Percentiles rank a stretch among this genome's conserved stretches.
These are phyloP conservation scores for Umbelopsis vinacea DNA, from an alignment of 192 early-diverging fungal species.

Conservation along the genomic window DNA sequence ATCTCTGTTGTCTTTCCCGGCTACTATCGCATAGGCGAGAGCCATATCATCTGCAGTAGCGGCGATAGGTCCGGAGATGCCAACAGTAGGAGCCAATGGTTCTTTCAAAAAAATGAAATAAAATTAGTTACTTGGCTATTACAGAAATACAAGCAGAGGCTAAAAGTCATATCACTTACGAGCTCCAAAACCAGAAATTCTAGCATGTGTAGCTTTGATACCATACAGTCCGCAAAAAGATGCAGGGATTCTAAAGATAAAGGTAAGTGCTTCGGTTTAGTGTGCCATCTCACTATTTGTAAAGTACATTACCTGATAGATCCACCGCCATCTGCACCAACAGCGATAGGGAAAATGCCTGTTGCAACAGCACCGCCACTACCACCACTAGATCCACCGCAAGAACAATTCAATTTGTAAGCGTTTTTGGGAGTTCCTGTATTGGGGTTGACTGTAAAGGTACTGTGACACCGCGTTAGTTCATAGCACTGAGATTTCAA, in stretches of 20 bases:
- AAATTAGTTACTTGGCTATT: not conserved
- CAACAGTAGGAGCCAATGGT: slow-evolving; percentile 58
- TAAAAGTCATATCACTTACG: slow-evolving; percentile 24
- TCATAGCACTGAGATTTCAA: not conserved
- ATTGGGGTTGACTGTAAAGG: slow-evolving; percentile 67
- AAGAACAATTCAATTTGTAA: slow-evolving; percentile 54
- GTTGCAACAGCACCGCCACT: slow-evolving; percentile 63
- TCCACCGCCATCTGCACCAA: slow-evolving; percentile 77
- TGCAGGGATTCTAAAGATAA: slow-evolving; percentile 59
- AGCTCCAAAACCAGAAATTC: slow-evolving; percentile 60
- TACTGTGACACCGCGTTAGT: slow-evolving; percentile 32
- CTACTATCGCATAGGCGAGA: slow-evolving; percentile 65
- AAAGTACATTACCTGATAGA: slow-evolving; percentile 51
- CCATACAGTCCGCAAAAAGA: slow-evolving; percentile 77
- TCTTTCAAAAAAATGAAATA: slow-evolving; percentile 23
- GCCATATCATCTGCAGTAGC: slow-evolving; percentile 70
- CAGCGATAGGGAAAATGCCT: slow-evolving; percentile 68
- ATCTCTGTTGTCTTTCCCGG: slow-evolving; percentile 62
- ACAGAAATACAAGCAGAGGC: not conserved
- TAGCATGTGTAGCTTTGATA: slow-evolving; percentile 73
- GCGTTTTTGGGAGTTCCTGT: slow-evolving; percentile 69
- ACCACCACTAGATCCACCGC: slow-evolving; percentile 78
- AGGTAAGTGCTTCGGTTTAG: not conserved
- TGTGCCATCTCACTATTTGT: not conserved
- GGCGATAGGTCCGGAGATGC: slow-evolving; percentile 70